phyloP scores from a whole-genome alignment of 768 basidiomycete genomes.

The Hypholoma sublateritium region DNA sequence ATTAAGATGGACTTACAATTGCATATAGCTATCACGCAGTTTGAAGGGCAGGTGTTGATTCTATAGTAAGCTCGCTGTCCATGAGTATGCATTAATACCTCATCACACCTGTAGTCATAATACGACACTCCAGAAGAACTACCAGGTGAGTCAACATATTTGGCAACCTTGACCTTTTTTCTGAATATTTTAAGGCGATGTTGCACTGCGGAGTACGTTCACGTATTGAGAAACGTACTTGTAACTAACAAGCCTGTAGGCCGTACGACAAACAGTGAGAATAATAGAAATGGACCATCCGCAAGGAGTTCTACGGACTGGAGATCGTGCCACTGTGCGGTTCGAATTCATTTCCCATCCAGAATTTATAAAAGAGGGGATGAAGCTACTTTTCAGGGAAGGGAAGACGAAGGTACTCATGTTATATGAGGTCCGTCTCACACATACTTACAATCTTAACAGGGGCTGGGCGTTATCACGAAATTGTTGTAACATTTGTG shows the following conservation, averaged over 20 bases:
- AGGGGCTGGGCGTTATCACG: conserved; percentile 82
- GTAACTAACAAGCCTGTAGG: conserved; percentile 41
- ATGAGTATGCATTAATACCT: conserved; percentile 2
- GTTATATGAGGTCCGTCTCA: background rate
- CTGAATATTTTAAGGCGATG: conserved; percentile 61
- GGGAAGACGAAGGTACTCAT: conserved; percentile 87
- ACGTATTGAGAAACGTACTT: conserved; percentile 1
- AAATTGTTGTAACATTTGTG: conserved; percentile 46
- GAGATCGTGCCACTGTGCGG: conserved; percentile 90
- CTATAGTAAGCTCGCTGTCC: conserved; percentile 64
- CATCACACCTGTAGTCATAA: conserved; percentile 60
- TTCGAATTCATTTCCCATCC: conserved; percentile 94
- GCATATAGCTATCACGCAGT: conserved; percentile 67
- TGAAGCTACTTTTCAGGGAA: conserved; percentile 92
- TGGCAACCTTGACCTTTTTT: background rate
- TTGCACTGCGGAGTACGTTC: conserved; percentile 80
- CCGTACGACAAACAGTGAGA: conserved; percentile 87
- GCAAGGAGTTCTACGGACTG: conserved; percentile 86
- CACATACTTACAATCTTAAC: conserved; percentile 1
- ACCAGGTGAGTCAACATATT: conserved; percentile 60
- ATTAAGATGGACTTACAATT: background rate
- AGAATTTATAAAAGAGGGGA: conserved; percentile 90
- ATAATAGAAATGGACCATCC: conserved; percentile 92
- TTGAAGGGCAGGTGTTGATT: conserved; percentile 93
- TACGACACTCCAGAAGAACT: conserved; percentile 89